Percentiles rank a stretch among this genome's conserved stretches.
Conservation (phyloP, 805 yeast species). For the Candida krabiensis region DNA sequence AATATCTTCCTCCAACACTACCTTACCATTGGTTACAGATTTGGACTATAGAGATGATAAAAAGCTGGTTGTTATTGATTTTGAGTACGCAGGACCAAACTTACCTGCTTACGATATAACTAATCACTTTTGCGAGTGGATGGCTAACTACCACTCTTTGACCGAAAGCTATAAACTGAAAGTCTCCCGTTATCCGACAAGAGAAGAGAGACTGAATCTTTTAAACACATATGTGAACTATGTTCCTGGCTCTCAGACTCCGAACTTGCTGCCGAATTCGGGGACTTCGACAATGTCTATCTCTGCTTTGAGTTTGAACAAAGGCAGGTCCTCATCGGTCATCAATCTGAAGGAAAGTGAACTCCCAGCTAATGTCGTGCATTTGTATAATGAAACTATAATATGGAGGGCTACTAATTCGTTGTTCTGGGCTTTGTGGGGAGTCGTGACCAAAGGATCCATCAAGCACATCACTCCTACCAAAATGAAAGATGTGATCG, state of each 20-base stretch:
- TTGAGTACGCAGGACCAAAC: constrained; percentile 93
- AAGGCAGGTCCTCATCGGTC: constrained; percentile 29
- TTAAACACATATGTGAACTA: constrained; percentile 77
- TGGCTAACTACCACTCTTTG: constrained; percentile 83
- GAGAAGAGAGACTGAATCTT: constrained; percentile 67
- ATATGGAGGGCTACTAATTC: constrained; percentile 83
- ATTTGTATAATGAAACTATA: constrained; percentile 61
- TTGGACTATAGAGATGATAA: constrained; percentile 44
- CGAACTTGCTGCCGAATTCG: constrained; percentile 18
- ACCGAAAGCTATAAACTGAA: constrained; percentile 53
- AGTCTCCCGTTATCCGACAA: constrained; percentile 60
- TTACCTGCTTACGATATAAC: constrained; percentile 87
- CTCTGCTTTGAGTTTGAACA: constrained; percentile 8
- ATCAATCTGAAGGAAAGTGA: constrained; percentile 38
- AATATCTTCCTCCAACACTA: constrained; percentile 14
- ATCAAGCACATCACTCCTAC: constrained; percentile 6
- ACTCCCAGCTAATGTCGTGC: constrained; percentile 39
- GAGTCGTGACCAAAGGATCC: constrained; percentile 51
- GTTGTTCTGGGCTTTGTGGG: constrained; percentile 90
- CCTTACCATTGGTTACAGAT: constrained; percentile 32
- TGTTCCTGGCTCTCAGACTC: constrained; percentile 35
- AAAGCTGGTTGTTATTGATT: constrained; percentile 89
- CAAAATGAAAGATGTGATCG: constrained; percentile 31
- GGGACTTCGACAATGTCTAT: constrained; percentile 9
- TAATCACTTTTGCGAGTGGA: constrained; percentile 96